Evolutionary conservation across 305 asterid species (phyloP), one percentile per base, ranked within the genome.

Genomic region (Fraxinus platypoda): DNA sequence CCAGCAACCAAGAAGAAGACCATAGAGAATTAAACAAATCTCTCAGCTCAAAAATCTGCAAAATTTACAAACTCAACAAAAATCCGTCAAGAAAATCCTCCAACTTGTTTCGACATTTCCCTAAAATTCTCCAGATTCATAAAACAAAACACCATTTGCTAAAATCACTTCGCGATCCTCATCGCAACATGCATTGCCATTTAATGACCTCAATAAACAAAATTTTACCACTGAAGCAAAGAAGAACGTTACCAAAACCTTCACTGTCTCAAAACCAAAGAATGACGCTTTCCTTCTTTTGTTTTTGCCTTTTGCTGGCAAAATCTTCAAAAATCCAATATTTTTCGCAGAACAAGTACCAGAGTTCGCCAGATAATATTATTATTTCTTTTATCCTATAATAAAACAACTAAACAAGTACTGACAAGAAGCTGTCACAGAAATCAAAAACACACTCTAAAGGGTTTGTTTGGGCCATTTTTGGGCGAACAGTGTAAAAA

Each of bases 371-470:
- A 83, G 82, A 83, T 31, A 80, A 76, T 46, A 41, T 13, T 57
- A 19, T 38, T 4, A 28, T 74, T 0, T 15, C 23, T 74, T 34
- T 15, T 35, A 2, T 57, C 49, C 15, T 46, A 41, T 38, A 81
- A 49, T 66, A 21, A 66, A 83, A 77, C 80, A 75, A 75, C 49
- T 34, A 80, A 66, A 85, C 84, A 82, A 82, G 78, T 70, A 82
- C 88, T 81, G 89, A 83, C 88, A 81, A 41, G 88, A 86, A 80
- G 82, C 35, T 77, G 83, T 82, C 87, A 80, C 88, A 71, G 75
- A 87, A 68, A 68, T 68, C 37, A 2, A 68, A 26, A 82, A 77
- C 87, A 86, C 77, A 80, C 77, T 85, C 52, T 66, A 46, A 13
- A 46, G 57, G 19, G n/a, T 12, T 43, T 43, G n/a, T 43, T 12